Base-by-base conservation (phyloP, 2,329 filamentous ascomycete species). In the Scedosporium boydii region DNA sequence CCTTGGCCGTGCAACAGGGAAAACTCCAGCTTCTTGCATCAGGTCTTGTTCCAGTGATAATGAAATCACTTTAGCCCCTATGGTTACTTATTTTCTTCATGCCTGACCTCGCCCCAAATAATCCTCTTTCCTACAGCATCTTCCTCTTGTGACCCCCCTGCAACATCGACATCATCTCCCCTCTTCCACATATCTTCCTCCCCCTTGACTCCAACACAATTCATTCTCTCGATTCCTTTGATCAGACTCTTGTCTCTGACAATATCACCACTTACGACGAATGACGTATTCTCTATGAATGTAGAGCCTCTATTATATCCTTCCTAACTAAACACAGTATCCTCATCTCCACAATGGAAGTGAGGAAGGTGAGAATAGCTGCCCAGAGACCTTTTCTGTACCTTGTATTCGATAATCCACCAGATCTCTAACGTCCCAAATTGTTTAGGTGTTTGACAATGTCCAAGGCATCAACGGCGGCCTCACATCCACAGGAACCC, bases 401-500 rank as follows among this genome's bases (percentile, higher is more conserved):
- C 34, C 59, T 56, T 27, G 14, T 23, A 26, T 26, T 48, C 12
- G 66, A 59, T 56, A 62, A 41, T 55, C 59, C 12, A 59, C 58
- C 38, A 60, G 38, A 55, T 27, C 60, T 53, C 69, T 71, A 61
- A 72, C 63, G 18, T 58, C 23, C 2, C 23, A 58, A 55, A 58
- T 34, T 27, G 46, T 62, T 41, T n/a, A 81, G 79, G 73, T 79
- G 63, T 71, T 80, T 68, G 83, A 89, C 65, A 75, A 83, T 71
- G 84, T 87, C 63, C 81, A 85, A 66, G 82, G 83, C 69, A 79
- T 87, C 66, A 80, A 83, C 66, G 80, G 80, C 61, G 86, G 85
- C 69, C 79, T 83, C 67, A 79, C 79, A 60, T 81, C 81, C 38
- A 75, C 75, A 26, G 84, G 84, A 65, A 83, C 80, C 64, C 75